Evolutionary conservation across 306 rosid species (phyloP).

Genomic region (Quercus berberidifolia): DNA sequence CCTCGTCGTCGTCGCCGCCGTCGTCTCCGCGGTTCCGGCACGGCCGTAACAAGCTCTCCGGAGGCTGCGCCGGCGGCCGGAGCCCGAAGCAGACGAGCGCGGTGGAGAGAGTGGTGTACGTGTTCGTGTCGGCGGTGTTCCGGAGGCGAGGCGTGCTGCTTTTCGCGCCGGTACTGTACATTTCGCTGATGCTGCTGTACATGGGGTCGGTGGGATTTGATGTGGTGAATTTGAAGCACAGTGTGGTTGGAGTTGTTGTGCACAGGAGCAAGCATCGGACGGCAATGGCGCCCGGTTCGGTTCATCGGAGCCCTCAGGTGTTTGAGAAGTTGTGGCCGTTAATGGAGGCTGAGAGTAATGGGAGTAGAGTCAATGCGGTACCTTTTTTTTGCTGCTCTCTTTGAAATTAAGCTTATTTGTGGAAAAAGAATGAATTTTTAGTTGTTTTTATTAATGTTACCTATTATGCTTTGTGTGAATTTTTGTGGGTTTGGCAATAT

Average conservation of each 20-base stretch:
- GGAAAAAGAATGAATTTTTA: not conserved
- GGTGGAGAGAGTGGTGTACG: slow-evolving; percentile 49
- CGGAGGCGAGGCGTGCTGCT: slow-evolving; percentile 72
- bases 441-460: not conserved
- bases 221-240: slow-evolving; percentile 50
- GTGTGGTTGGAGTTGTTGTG: slow-evolving; percentile 53
- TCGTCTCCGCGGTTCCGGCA: slow-evolving; percentile 71
- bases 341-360: slow-evolving; percentile 52
- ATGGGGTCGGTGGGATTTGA: slow-evolving; percentile 87
- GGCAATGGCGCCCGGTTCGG: slow-evolving; percentile 57
- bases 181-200: slow-evolving; percentile 80
- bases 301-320: slow-evolving; percentile 81
- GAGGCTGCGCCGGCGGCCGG: slow-evolving; percentile 11
- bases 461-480: not conserved
- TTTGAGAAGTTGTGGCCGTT: slow-evolving; percentile 78
- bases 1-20: slow-evolving; percentile 54
- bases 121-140: slow-evolving; percentile 64
- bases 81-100: slow-evolving; percentile 39
- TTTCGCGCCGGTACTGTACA: slow-evolving; percentile 83
- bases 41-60: slow-evolving; percentile 46
- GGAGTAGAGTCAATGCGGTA: slow-evolving; percentile 54
- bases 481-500: not conserved
- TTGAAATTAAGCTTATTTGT: not conserved
- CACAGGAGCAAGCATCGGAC: slow-evolving; percentile 29
- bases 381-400: not conserved